Base-by-base conservation (phyloP, 1,139 yeast genomes). In the Magnusiomyces suaveolens region DNA sequence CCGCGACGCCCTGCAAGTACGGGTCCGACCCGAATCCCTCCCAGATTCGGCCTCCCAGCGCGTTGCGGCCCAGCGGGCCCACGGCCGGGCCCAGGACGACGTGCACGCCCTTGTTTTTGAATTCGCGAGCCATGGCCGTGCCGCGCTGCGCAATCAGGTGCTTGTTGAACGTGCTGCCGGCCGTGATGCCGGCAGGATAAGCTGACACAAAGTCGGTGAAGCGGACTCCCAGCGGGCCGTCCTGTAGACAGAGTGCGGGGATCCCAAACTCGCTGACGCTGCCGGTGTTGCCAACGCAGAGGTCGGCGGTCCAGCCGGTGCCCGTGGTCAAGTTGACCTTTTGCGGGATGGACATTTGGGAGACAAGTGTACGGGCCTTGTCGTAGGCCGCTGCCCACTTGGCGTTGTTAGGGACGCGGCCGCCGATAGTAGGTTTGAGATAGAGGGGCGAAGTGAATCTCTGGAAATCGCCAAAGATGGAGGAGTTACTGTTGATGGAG, bases 11-110 rank as follows among this genome's bases (percentile, higher is more conserved):
- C 62, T 79, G 81, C 52, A 81, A 69, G 59, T 80, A 80, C 0
- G 87, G 84, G 62, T 82, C 87, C 3, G 82, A 69, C 0, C 84
- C 84, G 67, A 81, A 81, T 39, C 82, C 76, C 66, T 82, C 87
- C 83, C 84, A 81, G 66, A 78, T 80, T 61, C 86, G 71, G 3
- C 87, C 86, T 8, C 83, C 85, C 46, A 76, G 78, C 2, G 84
- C 85, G 62, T 80, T 78, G 46, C 73, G 69, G 0, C 86, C 87
- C 52, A 81, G 72, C n/a, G 86, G 86, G 0, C 84, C 85, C 53
- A 80, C 71, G 2, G 77, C 75, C 16, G 87, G 87, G 2, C 85
- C 87, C 43, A 82, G 71, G 46, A 78, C 74, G 49, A 81, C 75
- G 63, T 82, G 80, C n/a, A 78, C 82, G 32, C 84, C 85, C 62